Conservation (phyloP, 176 grass and related monocot genomes). For the Luzula sylvatica region DNA sequence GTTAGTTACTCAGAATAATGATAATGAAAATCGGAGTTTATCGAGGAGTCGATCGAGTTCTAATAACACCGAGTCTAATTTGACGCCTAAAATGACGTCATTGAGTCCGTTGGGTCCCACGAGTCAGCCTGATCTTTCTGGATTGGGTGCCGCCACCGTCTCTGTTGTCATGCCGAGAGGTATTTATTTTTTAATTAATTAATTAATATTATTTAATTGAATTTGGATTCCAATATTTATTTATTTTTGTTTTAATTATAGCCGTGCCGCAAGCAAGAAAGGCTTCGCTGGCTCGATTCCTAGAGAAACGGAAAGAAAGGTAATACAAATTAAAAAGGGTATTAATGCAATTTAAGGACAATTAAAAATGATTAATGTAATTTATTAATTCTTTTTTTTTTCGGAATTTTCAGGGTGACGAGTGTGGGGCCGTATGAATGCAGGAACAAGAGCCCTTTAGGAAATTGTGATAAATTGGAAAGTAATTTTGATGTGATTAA, state of each 20-base stretch:
- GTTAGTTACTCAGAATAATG: constrained; percentile 22
- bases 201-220: not conserved
- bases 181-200: constrained; percentile 22
- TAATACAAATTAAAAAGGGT: constrained; percentile 17
- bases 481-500: constrained; percentile 35
- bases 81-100: constrained; percentile 35
- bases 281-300: constrained; percentile 71
- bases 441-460: constrained; percentile 31
- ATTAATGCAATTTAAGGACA: constrained; percentile 1
- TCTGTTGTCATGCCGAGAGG: constrained; percentile 59
- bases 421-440: constrained; percentile 39
- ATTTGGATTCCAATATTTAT: not conserved
- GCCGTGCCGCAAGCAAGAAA: constrained; percentile 92
- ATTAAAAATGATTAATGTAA: no score
- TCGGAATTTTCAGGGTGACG: constrained; percentile 41
- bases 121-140: constrained; percentile 25
- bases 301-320: constrained; percentile 95
- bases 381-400: not conserved
- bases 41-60: constrained; percentile 45
- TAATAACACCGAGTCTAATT: constrained; percentile 31
- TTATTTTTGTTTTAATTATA: constrained; percentile 26
- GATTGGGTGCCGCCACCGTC: constrained; percentile 21
- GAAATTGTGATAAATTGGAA: constrained; percentile 42
- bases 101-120: constrained; percentile 31
- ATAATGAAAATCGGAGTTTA: not conserved